These are phyloP conservation scores for Bacidia gigantensis DNA, from an alignment of 495 filamentous ascomycete species.

Conservation along the genomic window DNA sequence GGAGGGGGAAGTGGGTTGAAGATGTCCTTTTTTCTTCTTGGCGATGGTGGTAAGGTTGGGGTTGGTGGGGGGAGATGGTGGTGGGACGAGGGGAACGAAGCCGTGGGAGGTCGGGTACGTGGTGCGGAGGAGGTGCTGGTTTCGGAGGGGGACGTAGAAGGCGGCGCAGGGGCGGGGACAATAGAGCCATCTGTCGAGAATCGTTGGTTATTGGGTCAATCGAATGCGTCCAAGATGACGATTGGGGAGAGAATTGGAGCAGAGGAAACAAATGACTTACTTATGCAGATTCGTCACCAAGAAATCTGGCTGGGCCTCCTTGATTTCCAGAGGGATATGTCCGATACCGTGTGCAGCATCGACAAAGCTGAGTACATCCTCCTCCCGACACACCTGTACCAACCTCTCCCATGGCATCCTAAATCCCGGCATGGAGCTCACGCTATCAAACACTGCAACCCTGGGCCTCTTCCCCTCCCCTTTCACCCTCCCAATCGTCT, in stretches of 20 bases:
- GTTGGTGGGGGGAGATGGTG: neutral
- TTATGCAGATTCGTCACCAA: slow-evolving; percentile 79
- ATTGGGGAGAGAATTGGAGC: neutral
- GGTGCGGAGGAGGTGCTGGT: slow-evolving; percentile 61
- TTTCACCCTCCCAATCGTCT: neutral
- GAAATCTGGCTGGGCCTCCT: slow-evolving; percentile 59
- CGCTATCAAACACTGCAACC: slow-evolving; percentile 51
- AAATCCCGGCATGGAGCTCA: slow-evolving; percentile 49
- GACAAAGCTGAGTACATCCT: slow-evolving; percentile 26
- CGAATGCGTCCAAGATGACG: neutral
- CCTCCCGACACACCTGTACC: slow-evolving; percentile 34
- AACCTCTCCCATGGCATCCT: slow-evolving; percentile 50
- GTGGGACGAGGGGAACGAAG: slow-evolving; percentile 27
- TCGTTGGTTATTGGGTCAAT: neutral
- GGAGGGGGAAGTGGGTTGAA: slow-evolving; percentile 35
- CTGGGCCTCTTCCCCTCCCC: slow-evolving; percentile 1
- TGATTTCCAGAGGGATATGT: slow-evolving; percentile 49
- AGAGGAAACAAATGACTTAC: slow-evolving; percentile 23
- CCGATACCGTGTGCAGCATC: slow-evolving; percentile 31
- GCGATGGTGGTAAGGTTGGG: too few relatives aligned
- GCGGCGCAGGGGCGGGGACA: slow-evolving; percentile 69
- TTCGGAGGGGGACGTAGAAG: slow-evolving; percentile 59
- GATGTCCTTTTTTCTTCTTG: slow-evolving; percentile 24
- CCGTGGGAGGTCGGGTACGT: slow-evolving; percentile 59
- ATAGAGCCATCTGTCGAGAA: slow-evolving; percentile 63